Conservation (phyloP, 768 basidiomycete species). For the Amyloporia xantha region DNA sequence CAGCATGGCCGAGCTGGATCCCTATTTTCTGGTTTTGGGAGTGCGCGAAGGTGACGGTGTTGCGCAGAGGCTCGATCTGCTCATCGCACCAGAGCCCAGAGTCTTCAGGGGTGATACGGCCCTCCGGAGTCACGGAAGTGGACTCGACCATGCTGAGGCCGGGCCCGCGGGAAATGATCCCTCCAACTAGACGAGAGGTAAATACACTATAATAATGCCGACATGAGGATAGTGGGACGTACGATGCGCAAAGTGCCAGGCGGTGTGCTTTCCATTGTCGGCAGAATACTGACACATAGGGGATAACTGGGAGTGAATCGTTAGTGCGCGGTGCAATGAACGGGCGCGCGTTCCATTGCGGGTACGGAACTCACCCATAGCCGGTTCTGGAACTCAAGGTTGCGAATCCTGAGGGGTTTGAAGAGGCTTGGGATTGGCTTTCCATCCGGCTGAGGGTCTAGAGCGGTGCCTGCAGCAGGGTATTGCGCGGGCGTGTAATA, state of each 20-base stretch:
- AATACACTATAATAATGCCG: neutral
- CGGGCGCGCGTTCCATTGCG: too few species aligned
- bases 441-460: conserved; percentile 25
- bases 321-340: too few species aligned
- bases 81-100: conserved; percentile 55
- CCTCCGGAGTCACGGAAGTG: conserved; percentile 51
- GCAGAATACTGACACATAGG: conserved; percentile 59
- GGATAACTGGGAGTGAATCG: too few species aligned
- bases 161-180: conserved; percentile 46
- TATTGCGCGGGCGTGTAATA: conserved; percentile 44
- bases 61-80: conserved; percentile 41
- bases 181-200: conserved; percentile 34
- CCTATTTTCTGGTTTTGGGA: conserved; percentile 64
- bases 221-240: conserved; percentile 2
- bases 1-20: conserved; percentile 73
- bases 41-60: conserved; percentile 64
- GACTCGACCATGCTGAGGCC: conserved; percentile 62
- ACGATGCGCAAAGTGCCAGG: conserved; percentile 53
- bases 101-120: conserved; percentile 58
- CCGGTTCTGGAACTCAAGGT: conserved; percentile 24
- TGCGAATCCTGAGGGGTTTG: conserved; percentile 42
- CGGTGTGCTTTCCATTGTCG: conserved; percentile 41
- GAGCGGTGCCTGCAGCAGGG: conserved; percentile 37
- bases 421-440: conserved; percentile 37
- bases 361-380: conserved; percentile 21